phyloP scores from a whole-genome alignment of 2,329 filamentous ascomycete genomes.

The Cladosporium colombiae region DNA sequence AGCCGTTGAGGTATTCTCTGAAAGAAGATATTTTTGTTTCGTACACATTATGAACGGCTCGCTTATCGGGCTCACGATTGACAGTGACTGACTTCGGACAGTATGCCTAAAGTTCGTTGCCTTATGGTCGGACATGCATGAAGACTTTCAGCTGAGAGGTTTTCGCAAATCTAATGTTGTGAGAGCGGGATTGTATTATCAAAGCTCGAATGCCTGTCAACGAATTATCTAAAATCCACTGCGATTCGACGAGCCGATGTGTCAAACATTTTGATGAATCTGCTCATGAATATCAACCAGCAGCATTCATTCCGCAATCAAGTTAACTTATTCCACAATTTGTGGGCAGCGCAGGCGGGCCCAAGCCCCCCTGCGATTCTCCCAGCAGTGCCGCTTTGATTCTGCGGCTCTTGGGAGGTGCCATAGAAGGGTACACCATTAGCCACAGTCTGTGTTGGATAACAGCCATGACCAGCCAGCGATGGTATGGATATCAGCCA shows the following conservation, averaged over 20 bases:
- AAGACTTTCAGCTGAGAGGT: too few species aligned
- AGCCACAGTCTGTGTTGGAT: neutral
- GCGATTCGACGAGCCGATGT: neutral
- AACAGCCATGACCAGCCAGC: neutral
- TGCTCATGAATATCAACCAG: neutral
- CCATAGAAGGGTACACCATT: neutral
- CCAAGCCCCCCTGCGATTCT: neutral
- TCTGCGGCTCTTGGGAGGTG: neutral
- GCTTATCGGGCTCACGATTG: too few species aligned
- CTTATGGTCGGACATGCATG: too few species aligned
- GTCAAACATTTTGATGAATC: neutral
- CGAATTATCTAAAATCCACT: too few species aligned
- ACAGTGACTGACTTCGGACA: too few species aligned
- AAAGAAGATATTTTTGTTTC: too few species aligned
- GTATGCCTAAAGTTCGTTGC: too few species aligned
- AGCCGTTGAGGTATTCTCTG: too few species aligned
- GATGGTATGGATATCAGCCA: neutral
- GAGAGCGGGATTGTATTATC: too few species aligned
- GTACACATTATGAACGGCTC: too few species aligned
- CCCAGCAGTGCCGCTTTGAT: neutral
- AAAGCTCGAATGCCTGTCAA: too few species aligned
- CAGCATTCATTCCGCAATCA: neutral
- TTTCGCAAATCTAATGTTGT: too few species aligned
- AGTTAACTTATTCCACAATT: neutral
- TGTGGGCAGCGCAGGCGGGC: neutral